These are phyloP conservation scores for Dipodascus geniculatus DNA, from an alignment of 805 yeast genomes.

Conservation along the genomic window DNA sequence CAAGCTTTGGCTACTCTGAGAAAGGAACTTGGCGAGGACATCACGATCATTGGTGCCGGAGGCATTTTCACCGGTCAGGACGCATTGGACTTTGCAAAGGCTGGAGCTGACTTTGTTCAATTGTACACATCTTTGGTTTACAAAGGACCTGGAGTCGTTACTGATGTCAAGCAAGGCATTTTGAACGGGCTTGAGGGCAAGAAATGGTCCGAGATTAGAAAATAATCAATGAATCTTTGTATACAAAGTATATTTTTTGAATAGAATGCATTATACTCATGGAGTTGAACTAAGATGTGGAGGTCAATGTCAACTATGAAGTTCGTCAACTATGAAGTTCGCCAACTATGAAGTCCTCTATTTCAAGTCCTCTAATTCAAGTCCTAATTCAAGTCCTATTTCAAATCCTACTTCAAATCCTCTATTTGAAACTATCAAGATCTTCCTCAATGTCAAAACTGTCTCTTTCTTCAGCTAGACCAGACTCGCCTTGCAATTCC, in stretches of 20 bases:
- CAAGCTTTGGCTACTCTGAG: conserved; percentile 61
- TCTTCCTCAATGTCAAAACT: conserved; percentile 14
- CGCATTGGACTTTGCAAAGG: conserved; percentile 81
- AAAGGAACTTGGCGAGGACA: conserved; percentile 59
- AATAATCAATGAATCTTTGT: not conserved
- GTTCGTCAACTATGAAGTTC: too few relatives aligned
- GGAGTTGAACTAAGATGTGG: too few relatives aligned
- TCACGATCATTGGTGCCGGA: conserved; percentile 86
- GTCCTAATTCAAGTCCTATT: too few relatives aligned
- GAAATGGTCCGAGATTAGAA: conserved; percentile 65
- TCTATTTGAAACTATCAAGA: not conserved
- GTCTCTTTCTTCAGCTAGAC: conserved; percentile 19
- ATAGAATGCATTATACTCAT: not conserved
- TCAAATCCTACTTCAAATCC: not conserved
- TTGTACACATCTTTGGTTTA: conserved; percentile 85
- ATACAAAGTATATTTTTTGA: not conserved
- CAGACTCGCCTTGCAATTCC: conserved; percentile 11
- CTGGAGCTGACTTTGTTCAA: conserved; percentile 88
- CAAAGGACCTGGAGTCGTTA: conserved; percentile 78
- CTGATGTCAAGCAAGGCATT: conserved; percentile 47
- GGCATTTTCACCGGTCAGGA: conserved; percentile 84
- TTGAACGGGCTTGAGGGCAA: conserved; percentile 60
- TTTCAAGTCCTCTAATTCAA: too few relatives aligned
- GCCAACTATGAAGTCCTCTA: too few relatives aligned
- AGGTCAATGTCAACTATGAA: too few relatives aligned